Conservation (phyloP, 495 filamentous ascomycete genomes). For the Xylaria acuta region DNA sequence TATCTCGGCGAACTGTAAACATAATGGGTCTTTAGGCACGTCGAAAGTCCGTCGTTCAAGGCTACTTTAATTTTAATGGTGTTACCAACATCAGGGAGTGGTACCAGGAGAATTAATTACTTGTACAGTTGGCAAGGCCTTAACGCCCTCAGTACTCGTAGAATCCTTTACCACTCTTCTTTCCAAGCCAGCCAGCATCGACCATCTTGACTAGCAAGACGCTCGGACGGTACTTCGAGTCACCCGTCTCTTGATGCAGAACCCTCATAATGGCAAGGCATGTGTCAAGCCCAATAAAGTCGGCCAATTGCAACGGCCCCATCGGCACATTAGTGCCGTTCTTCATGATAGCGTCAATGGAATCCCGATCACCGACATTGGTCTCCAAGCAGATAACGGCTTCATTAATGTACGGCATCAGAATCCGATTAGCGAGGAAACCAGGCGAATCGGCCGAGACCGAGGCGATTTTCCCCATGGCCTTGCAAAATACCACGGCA, state of each 20-base stretch:
- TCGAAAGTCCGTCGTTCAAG: background rate
- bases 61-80: background rate
- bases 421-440: constrained; percentile 93
- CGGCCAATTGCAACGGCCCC: constrained; percentile 91
- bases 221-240: constrained; percentile 91
- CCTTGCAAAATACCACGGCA: constrained; percentile 83
- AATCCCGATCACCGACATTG: constrained; percentile 81
- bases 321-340: constrained; percentile 98
- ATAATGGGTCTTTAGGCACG: background rate
- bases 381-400: constrained; percentile 97
- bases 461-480: constrained; percentile 92
- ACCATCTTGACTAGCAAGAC: constrained; percentile 93
- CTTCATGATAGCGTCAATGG: constrained; percentile 98
- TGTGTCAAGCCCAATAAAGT: constrained; percentile 97
- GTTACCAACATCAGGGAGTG: background rate
- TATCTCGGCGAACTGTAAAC: background rate
- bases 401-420: constrained; percentile 99
- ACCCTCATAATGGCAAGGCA: constrained; percentile 98
- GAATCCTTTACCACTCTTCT: constrained; percentile 97
- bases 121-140: background rate
- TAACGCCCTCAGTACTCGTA: constrained; percentile 72
- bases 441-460: constrained; percentile 88
- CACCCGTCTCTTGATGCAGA: constrained; percentile 86
- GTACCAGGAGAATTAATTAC: background rate
- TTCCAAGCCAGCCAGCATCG: constrained; percentile 95